Evolutionary conservation across 305 asterid genomes (phyloP).

Genomic region (Fraxinus angustifolia): DNA sequence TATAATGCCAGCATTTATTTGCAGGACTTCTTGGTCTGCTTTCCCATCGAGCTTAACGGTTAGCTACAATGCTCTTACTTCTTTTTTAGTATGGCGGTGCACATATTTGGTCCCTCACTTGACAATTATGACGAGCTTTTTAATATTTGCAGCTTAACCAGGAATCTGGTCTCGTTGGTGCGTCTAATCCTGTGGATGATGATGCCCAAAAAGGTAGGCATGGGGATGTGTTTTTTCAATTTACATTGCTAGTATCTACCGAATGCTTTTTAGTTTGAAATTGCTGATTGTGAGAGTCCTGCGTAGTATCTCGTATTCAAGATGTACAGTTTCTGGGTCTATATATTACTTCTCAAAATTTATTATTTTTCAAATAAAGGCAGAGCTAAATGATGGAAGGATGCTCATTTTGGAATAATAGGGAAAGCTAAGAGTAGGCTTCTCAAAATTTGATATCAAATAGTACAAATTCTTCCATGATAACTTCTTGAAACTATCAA

Average conservation of each 20-base stretch:
- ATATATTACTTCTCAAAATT: too few relatives aligned
- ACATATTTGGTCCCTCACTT: not conserved
- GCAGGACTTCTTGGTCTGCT: slow-evolving; percentile 77
- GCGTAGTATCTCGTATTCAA: not conserved
- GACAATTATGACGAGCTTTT: slow-evolving; percentile 8
- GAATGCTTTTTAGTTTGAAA: not conserved
- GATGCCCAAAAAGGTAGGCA: slow-evolving; percentile 51
- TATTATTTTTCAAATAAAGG: too few relatives aligned
- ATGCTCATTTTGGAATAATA: too few relatives aligned
- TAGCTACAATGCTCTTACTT: slow-evolving; percentile 23
- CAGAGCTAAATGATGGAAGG: too few relatives aligned
- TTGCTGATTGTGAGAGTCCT: slow-evolving; percentile 12
- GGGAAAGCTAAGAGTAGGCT: too few relatives aligned
- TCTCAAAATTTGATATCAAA: too few relatives aligned
- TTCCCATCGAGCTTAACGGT: slow-evolving; percentile 58
- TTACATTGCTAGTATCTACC: slow-evolving; percentile 6
- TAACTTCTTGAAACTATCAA: too few relatives aligned
- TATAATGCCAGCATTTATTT: slow-evolving; percentile 20
- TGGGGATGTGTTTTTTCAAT: slow-evolving; percentile 1
- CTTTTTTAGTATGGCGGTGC: slow-evolving; percentile 5
- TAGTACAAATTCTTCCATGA: too few relatives aligned
- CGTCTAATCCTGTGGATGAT: slow-evolving; percentile 31
- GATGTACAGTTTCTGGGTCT: not conserved
- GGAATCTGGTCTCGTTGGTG: slow-evolving; percentile 44
- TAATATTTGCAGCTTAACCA: slow-evolving; percentile 33